A percentile compares a stretch with the other conserved stretches of the same genome.
Conservation (phyloP, 352 stramenopile genomes). For the Globisporangium nunn region DNA sequence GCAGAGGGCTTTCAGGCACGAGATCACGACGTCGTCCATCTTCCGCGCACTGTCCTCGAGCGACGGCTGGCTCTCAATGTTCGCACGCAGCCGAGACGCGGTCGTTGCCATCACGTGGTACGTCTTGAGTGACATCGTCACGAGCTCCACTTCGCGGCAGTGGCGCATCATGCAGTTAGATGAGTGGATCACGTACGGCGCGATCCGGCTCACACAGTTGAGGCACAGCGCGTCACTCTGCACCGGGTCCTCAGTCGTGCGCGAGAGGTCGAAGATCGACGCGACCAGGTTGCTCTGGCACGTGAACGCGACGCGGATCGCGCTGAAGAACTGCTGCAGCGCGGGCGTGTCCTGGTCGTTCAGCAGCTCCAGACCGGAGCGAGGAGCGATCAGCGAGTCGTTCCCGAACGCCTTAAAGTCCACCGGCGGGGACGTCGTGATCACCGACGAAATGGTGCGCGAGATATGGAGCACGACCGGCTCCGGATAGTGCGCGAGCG, state of each 20-base stretch:
- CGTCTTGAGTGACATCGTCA: conserved; percentile 78
- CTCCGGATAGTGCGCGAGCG: conserved; percentile 57
- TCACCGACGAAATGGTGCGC: conserved; percentile 64
- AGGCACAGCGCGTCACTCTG: conserved; percentile 42
- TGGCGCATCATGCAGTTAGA: conserved; percentile 75
- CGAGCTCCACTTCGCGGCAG: conserved; percentile 75
- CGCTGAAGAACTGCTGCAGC: conserved; percentile 73
- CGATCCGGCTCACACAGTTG: conserved; percentile 56
- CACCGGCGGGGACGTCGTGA: conserved; percentile 64
- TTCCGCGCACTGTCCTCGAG: conserved; percentile 35
- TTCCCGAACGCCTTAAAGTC: conserved; percentile 52
- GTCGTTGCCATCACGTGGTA: conserved; percentile 77
- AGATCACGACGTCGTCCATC: conserved; percentile 72
- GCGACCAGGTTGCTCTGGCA: conserved; percentile 72
- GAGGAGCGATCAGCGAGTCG: conserved; percentile 30
- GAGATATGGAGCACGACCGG: conserved; percentile 49
- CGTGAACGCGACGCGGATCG: conserved; percentile 66
- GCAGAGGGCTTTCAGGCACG: conserved; percentile 63
- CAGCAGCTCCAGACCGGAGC: conserved; percentile 68
- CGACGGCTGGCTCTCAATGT: conserved; percentile 30
- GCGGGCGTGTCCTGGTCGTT: conserved; percentile 78
- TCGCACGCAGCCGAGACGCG: conserved; percentile 55
- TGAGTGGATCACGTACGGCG: conserved; percentile 61
- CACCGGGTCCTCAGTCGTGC: conserved; percentile 30
- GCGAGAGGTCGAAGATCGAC: conserved; percentile 68